Percentiles rank a stretch among this genome's conserved stretches.
Evolutionary conservation across 2,329 filamentous ascomycete species (phyloP).

Genomic region (Colletotrichum nymphaeae): DNA sequence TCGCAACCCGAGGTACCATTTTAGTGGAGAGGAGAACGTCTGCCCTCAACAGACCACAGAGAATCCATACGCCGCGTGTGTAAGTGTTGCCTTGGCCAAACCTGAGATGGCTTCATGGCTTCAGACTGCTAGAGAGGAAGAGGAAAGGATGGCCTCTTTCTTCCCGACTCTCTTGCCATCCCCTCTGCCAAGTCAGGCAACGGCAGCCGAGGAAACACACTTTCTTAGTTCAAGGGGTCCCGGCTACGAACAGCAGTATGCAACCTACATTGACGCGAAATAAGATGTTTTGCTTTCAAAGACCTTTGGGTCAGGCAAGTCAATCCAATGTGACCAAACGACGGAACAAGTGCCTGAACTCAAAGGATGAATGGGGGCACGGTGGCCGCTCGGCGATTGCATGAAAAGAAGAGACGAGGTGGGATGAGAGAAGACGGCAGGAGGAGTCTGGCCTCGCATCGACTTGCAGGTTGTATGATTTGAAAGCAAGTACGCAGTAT

Average conservation of each 20-base stretch:
- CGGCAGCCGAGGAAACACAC: neutral
- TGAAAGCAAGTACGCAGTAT: neutral
- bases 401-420: conserved; percentile 31
- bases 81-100: conserved; percentile 17
- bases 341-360: conserved; percentile 27
- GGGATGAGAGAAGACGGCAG: conserved; percentile 13
- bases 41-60: neutral
- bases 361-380: conserved; percentile 17
- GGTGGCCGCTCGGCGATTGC: conserved; percentile 18
- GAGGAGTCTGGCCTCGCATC: neutral
- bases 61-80: conserved; percentile 4
- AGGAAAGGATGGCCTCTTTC: neutral
- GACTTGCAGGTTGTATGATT: neutral
- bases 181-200: neutral
- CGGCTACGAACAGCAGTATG: conserved; percentile 6
- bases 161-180: neutral
- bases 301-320: neutral
- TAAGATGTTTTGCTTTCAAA: neutral
- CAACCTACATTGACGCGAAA: neutral
- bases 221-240: neutral
- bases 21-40: conserved; percentile 16
- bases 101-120: neutral
- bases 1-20: neutral
- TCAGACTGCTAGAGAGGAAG: neutral
- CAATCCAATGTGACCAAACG: neutral